Evolutionary conservation across 805 yeast genomes (phyloP), one percentile per base, ranked within the genome.

Genomic region (Candida sakaeoensis): DNA sequence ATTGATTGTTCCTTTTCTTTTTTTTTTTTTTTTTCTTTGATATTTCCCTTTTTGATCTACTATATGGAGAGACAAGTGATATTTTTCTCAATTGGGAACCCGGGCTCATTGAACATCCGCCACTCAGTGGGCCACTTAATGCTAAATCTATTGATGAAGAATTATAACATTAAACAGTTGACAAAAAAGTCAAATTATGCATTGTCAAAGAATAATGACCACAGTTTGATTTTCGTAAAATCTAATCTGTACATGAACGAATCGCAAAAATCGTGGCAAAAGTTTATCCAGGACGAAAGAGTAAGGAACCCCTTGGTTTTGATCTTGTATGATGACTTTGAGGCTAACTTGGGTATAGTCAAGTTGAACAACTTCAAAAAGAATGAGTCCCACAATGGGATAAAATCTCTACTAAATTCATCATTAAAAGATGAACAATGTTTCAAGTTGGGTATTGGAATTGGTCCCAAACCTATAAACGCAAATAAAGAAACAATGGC

Each of bases 231-330:
- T 6, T 58, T 66, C 38, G 68, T 62, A 17, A 61, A 58, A 43
- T 65, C 72, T 5, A 64, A 64, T 44, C 24, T 52, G 2, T 68
- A 61, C 42, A 67, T 68, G 72, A 67, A 67, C 46, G 72, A 67
- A 49, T 63, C 70, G 3, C 58, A 54, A 8, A 53, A 47, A 32
- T 58, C 60, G 29, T 48, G 67, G 23, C 49, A 44, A 25, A 54
- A 54, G 34, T 61, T 54, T 30, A 36, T 61, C 12, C 47, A 46
- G 28, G 42, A 45, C 17, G 39, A 26, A 27, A 55, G 55, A 42
- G 8, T 28, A 28, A 19, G 23, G 2, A 23, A 15, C 16, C 24
- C 42, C 10, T 15, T 36, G 9, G 33, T 46, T 2, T 14, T 43
- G 2, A 44, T 65, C 1, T 40, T 68, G 8, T 65, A 55, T 42